These are phyloP conservation scores for Vachellia collinsii DNA, from an alignment of 306 rosid genomes.

Conservation along the genomic window DNA sequence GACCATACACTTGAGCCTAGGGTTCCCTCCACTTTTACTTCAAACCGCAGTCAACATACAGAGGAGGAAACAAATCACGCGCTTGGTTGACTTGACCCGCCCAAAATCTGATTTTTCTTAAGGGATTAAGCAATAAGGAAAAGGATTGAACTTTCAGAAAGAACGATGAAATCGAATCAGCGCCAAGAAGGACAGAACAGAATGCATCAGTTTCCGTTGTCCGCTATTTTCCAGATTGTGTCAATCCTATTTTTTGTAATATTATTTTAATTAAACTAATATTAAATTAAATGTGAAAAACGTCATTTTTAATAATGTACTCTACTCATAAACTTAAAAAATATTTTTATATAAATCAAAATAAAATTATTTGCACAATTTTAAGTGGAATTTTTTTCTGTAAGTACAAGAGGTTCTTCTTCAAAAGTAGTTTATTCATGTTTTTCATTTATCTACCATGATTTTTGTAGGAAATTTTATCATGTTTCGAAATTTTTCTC, in stretches of 20 bases:
- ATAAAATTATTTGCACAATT: no score
- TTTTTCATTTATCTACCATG: no score
- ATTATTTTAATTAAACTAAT: no score
- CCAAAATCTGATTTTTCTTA: neutral
- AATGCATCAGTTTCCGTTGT: constrained; percentile 4
- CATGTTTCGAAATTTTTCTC: no score
- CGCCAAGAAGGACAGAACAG: neutral
- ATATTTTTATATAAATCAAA: no score
- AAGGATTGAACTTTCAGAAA: neutral
- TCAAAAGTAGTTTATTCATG: no score
- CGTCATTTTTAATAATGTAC: no score
- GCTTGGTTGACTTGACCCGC: constrained; percentile 27
- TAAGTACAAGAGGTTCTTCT: no score
- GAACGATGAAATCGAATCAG: neutral
- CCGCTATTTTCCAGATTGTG: neutral
- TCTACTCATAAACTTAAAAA: no score
- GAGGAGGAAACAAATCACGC: constrained; percentile 30
- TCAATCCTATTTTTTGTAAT: neutral
- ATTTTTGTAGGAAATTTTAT: no score
- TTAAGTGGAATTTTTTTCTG: no score
- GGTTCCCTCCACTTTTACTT: constrained; percentile 32
- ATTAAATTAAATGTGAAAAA: no score
- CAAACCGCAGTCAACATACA: constrained; percentile 32
- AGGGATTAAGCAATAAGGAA: neutral
- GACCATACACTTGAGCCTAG: constrained; percentile 37